A percentile compares a stretch with the other conserved stretches of the same genome.
Evolutionary conservation across 2,329 filamentous ascomycete species (phyloP).

Genomic region (Calycina herbarum): DNA sequence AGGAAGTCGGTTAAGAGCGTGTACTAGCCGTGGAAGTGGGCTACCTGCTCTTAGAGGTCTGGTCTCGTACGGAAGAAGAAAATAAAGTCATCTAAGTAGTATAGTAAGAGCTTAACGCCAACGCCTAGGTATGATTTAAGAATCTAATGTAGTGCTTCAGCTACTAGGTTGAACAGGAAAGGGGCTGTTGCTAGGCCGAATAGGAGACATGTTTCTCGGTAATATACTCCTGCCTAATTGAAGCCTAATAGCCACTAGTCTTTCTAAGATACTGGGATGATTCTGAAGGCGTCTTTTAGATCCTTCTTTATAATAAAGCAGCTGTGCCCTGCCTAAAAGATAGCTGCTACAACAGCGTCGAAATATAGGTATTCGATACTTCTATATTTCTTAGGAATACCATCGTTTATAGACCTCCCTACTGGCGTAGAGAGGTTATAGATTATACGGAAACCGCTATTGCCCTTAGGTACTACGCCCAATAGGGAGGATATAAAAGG

Average conservation of each 20-base stretch:
- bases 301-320: background rate
- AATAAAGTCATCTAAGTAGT: background rate
- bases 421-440: background rate
- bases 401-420: background rate
- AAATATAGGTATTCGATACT: background rate
- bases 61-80: background rate
- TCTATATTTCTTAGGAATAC: background rate
- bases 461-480: too few species aligned
- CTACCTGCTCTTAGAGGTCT: background rate
- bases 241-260: too few species aligned
- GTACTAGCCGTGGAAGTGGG: background rate
- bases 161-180: slow-evolving; percentile 1
- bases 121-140: background rate
- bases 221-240: too few species aligned
- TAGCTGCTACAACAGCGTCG: background rate
- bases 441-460: too few species aligned
- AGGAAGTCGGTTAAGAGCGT: background rate
- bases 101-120: background rate
- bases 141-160: slow-evolving; percentile 1
- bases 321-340: background rate
- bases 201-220: too few species aligned
- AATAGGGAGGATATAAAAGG: too few species aligned
- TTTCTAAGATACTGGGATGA: too few species aligned
- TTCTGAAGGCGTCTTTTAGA: too few species aligned
- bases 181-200: too few species aligned